Evolutionary conservation across 129 eudicot species (phyloP).

Genomic region (Lactuca sativa): DNA sequence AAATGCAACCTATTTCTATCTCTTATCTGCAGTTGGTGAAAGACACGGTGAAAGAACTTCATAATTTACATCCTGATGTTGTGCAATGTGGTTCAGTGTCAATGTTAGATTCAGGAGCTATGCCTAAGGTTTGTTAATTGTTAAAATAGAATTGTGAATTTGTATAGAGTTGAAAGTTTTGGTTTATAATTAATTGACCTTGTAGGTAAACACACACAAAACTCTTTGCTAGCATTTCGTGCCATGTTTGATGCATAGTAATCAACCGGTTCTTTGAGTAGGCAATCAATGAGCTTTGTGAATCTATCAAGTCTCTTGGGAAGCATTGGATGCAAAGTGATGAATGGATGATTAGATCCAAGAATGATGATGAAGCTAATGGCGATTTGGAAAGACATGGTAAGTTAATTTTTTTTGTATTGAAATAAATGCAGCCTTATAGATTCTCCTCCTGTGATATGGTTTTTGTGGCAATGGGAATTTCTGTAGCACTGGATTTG

Average conservation of each 20-base stretch:
- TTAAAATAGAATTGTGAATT: neutral
- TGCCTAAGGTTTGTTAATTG: conserved; percentile 53
- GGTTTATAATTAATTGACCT: conserved; percentile 2
- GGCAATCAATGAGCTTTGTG: conserved; percentile 70
- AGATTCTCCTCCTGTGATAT: conserved; percentile 22
- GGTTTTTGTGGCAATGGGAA: conserved; percentile 25
- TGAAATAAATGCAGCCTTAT: neutral
- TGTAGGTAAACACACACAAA: neutral
- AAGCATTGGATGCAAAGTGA: conserved; percentile 55
- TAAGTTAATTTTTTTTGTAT: conserved; percentile 31
- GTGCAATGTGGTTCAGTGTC: conserved; percentile 36
- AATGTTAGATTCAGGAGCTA: conserved; percentile 42
- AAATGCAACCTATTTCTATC: neutral
- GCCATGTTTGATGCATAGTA: conserved; percentile 11
- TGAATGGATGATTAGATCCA: conserved; percentile 66
- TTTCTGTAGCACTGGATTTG: conserved; percentile 45
- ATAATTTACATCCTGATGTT: conserved; percentile 47
- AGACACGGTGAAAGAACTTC: conserved; percentile 65
- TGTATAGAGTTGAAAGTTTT: conserved; percentile 1
- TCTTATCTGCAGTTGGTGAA: conserved; percentile 54
- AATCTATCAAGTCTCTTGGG: conserved; percentile 62
- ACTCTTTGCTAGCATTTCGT: neutral
- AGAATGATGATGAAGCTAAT: conserved; percentile 26
- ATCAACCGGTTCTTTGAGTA: conserved; percentile 24
- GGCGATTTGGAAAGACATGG: conserved; percentile 60